phyloP scores from a whole-genome alignment of 2,329 filamentous ascomycete genomes.

The Aspergillus tanneri region DNA sequence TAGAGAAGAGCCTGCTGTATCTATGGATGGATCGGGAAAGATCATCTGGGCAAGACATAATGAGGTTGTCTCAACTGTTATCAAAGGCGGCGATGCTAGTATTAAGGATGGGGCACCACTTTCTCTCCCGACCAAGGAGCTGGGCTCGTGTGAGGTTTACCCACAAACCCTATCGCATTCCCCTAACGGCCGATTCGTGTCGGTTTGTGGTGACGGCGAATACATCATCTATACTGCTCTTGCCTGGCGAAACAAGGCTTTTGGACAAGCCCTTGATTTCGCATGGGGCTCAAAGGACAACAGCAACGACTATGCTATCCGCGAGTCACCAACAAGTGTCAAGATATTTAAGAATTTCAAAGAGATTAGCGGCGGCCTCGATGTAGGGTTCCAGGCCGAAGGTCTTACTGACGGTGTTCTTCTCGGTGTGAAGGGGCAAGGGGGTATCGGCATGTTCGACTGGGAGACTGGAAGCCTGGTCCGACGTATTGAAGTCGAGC shows the following conservation, averaged over 20 bases:
- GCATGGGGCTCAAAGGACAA: conserved; percentile 97
- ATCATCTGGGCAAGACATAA: conserved; percentile 94
- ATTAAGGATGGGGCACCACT: conserved; percentile 89
- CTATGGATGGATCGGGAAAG: conserved; percentile 95
- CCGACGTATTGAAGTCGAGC: conserved; percentile 81
- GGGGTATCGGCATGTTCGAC: conserved; percentile 93
- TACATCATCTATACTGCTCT: conserved; percentile 98
- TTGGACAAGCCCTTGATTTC: conserved; percentile 92
- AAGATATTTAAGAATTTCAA: conserved; percentile 98
- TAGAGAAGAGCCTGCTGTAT: conserved; percentile 93
- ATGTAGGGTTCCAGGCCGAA: conserved; percentile 93
- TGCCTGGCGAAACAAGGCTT: conserved; percentile 95
- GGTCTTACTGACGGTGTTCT: conserved; percentile 85
- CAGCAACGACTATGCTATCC: conserved; percentile 96
- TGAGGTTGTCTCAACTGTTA: conserved; percentile 90
- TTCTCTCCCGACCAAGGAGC: conserved; percentile 83
- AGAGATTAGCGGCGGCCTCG: conserved; percentile 81
- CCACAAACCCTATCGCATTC: conserved; percentile 92
- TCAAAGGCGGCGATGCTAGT: conserved; percentile 81
- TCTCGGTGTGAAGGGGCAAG: conserved; percentile 90
- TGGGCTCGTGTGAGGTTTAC: conserved; percentile 95
- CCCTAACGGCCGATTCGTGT: conserved; percentile 89
- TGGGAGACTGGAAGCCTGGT: conserved; percentile 89
- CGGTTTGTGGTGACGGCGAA: conserved; percentile 91
- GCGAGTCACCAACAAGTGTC: conserved; percentile 88